Base-by-base conservation (phyloP, 371 early-diverging fungal genomes). In the Mucor piriformis region DNA sequence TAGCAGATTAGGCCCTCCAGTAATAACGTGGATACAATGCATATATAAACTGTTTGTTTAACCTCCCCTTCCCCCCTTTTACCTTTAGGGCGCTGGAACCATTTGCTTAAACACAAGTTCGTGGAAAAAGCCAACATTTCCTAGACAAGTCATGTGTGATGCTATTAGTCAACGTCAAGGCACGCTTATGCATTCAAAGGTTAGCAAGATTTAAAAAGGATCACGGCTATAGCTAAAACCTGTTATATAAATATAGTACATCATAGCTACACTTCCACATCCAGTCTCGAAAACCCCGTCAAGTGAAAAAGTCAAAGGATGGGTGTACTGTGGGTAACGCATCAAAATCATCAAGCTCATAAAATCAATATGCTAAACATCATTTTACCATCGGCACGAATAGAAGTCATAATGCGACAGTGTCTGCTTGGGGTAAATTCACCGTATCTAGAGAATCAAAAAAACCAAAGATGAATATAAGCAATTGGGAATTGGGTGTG, bases 401-500 rank as follows among this genome's bases (percentile, higher is more conserved):
- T 58, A 78, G 75, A 63, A 76, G 77, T 23, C 80, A 79, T 49
- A 79, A 79, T 64, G 69, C 80, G 12, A 79, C 80, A 0, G 47
- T 49, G 18, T 59, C 70, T 16, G 80, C 80, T 13, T 79, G 80
- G 80, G 80, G 77, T 3, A 74, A 72, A 37, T 50, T 69, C 11
- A 53, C 73, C 0, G 6, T 72, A 5, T 38, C 72, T 20, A 63
- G 61, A 27, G 52, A 56, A 10, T 56, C 57, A 3, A 68, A 69
- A 32, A 25, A 61, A 35, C 75, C 74, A 6, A 79, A 74, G 44
- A 61, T 74, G 55, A 64, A 32, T 8, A 79, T 79, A 46, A 79
- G 80, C 48, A 79, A 79, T 66, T 79, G 80, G 80, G 77, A 76
- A 52, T 49, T 76, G n/a, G 77, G 80, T 12, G 70, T 79, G 11